phyloP scores from a whole-genome alignment of 352 stramenopile genomes.

The Phytophthora vignae region DNA sequence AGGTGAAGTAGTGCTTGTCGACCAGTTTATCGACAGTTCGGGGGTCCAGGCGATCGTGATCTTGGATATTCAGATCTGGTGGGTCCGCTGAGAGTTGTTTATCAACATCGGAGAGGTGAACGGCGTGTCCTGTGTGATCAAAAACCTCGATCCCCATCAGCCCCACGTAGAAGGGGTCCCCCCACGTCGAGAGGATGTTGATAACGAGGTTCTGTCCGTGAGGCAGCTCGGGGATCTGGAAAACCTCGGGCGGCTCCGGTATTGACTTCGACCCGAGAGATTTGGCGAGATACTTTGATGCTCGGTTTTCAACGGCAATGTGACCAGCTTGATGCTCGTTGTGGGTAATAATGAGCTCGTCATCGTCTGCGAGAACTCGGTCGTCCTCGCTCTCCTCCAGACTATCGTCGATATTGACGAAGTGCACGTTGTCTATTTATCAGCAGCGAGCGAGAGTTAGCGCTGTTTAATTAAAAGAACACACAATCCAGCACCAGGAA shows the following conservation, averaged over 20 bases:
- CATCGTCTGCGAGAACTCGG: constrained; percentile 10
- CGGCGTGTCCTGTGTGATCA: constrained; percentile 74
- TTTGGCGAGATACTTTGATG: constrained; percentile 32
- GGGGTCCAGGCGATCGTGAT: constrained; percentile 77
- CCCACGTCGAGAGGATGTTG: constrained; percentile 90
- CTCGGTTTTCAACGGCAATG: constrained; percentile 15
- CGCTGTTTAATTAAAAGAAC: not conserved
- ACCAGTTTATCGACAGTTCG: constrained; percentile 90
- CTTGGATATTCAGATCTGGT: constrained; percentile 84
- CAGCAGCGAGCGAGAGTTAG: not conserved
- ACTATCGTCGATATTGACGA: constrained; percentile 79
- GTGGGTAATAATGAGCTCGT: constrained; percentile 12
- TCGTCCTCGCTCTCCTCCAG: constrained; percentile 28
- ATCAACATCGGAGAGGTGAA: constrained; percentile 69
- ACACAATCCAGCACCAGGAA: not conserved
- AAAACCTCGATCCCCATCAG: constrained; percentile 92
- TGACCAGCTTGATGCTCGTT: constrained; percentile 1
- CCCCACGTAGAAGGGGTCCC: constrained; percentile 92
- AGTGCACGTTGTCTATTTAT: constrained; percentile 69
- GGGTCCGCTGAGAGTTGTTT: constrained; percentile 83
- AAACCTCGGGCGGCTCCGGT: constrained; percentile 42
- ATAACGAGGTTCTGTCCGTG: constrained; percentile 76
- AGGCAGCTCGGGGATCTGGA: constrained; percentile 79
- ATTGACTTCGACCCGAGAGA: constrained; percentile 16
- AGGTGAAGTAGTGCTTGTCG: constrained; percentile 89